Evolutionary conservation across 768 basidiomycete genomes (phyloP), one percentile per base, ranked within the genome.

Genomic region (Rhodotorula paludigena): DNA sequence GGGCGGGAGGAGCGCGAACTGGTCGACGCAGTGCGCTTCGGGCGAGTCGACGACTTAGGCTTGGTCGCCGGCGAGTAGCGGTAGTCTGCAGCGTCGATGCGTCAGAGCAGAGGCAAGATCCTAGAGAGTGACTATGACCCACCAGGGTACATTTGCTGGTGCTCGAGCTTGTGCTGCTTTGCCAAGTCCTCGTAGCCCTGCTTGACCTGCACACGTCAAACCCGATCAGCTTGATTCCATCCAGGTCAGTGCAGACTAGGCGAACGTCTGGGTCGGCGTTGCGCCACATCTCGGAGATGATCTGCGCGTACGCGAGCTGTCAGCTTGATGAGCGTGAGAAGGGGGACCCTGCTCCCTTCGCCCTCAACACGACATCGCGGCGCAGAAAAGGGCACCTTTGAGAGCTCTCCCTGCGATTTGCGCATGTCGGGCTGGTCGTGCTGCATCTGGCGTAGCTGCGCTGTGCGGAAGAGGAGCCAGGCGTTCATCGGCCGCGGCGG

Each of bases 401-500:
- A 54, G 25, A 68, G 49, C 52, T 68, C 60, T 18, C 66, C 66
- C 45, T 68, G 66, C 5, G 44, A 38, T n/a, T 52, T 58, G 35
- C 61, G 33, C 49, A 58, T 42, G 2, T 39, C 57, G 2, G 66
- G 66, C n/a, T 63, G 55, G 42, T 45, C 48, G 21, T 53, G 30
- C 32, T 63, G 56, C 6, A 68, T 36, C 35, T 47, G 60, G n/a
- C 45, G 53, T 30, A 68, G 61, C 52, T 63, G 66, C 25, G 60
- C 61, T 8, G 33, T 68, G 1, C 66, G 45, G n/a, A 68, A 68
- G 9, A 68, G n/a, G n/a, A 68, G 49, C 66, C 66, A 68, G 2
- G 61, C 60, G 57, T 68, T 68, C 59, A 63, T 63, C 39, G 66
- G 61, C 6, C 66, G 51, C 7, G 66, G 66, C 15, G 66, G 66